Evolutionary conservation across 768 basidiomycete genomes (phyloP), one percentile per base, ranked within the genome.

Genomic region (Thelephora ganbajun): DNA sequence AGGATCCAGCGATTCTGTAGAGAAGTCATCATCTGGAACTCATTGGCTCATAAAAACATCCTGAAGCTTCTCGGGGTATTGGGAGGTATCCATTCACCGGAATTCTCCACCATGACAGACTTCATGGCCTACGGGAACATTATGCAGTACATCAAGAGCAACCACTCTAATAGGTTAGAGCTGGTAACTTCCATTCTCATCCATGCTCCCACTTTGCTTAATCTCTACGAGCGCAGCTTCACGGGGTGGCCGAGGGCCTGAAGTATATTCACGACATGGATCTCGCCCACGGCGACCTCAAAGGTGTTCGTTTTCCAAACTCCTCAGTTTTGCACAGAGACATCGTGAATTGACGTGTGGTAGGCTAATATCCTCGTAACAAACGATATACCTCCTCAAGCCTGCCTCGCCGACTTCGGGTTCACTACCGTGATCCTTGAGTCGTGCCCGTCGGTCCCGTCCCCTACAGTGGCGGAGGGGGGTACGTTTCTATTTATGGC

Each of bases 281-380:
- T 16, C 26, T 49, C 4, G 18, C 44, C 9, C 39, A 45, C n/a
- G 48, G 43, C 19, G 48, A 45, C 33, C 43, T 49, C 9, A 49
- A 49, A 49, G 14, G 39, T 2, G 44, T 50, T 35, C 9, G 49
- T 19, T 11, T 30, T 30, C 26, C 26, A 4, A 30, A 4, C 4
- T 30, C 26, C 4, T 30, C n/a, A 14, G 48, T 44, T n/a, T 30
- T 30, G 26, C 26, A 30, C 9, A n/a, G n/a, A n/a, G n/a, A n/a
- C n/a, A n/a, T n/a, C n/a, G n/a, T 9, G 26, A 4, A 30, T 30
- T 30, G 26, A 30, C 26, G 26, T 30, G 9, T 9, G 6, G 14
- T 18, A 59, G 58, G 47, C 46, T n/a, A 61, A 61, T 20, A 52
- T 61, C 9, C 35, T 59, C 9, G 50, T 61, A 11, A 50, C 55